Conservation (phyloP, 2,329 filamentous ascomycete genomes). For the Cladophialophora chaetospira region DNA sequence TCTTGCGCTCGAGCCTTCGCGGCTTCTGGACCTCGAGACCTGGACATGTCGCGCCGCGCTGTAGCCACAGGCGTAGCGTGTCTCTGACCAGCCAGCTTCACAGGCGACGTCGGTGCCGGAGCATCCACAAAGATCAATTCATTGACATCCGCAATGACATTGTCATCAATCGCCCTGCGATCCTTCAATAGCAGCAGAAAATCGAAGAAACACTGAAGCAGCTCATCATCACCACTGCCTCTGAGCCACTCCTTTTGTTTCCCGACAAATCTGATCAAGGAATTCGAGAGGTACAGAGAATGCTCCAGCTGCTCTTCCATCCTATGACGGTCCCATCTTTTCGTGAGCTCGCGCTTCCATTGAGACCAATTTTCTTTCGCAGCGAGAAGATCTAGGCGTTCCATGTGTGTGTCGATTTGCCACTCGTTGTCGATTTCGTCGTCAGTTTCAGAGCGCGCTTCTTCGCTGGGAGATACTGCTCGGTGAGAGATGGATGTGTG, state of each 20-base stretch:
- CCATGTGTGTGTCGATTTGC: slow-evolving; percentile 30
- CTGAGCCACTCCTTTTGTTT: slow-evolving; percentile 29
- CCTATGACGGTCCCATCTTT: slow-evolving; percentile 31
- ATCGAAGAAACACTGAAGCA: slow-evolving; percentile 20
- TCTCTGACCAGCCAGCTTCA: not conserved
- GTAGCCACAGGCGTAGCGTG: too few relatives aligned
- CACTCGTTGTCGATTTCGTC: slow-evolving; percentile 33
- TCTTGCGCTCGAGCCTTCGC: not conserved
- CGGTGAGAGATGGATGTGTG: slow-evolving; percentile 33
- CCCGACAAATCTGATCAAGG: slow-evolving; percentile 32
- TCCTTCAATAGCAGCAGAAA: slow-evolving; percentile 26
- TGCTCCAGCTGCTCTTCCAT: slow-evolving; percentile 32
- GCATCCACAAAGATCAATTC: slow-evolving; percentile 19
- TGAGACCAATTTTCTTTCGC: slow-evolving; percentile 23
- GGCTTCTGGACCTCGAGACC: not conserved
- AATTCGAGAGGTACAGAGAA: slow-evolving; percentile 30
- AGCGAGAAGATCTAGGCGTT: slow-evolving; percentile 27
- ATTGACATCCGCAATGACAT: slow-evolving; percentile 26
- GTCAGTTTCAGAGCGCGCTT: slow-evolving; percentile 30
- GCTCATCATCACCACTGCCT: slow-evolving; percentile 17
- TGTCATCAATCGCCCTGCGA: slow-evolving; percentile 23
- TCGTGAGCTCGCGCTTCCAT: slow-evolving; percentile 24
- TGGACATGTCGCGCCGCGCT: slow-evolving; percentile 10
- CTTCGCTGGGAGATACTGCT: slow-evolving; percentile 28
- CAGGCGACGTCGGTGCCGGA: not conserved